These are phyloP conservation scores for Homolaphlyctis polyrhiza DNA, from an alignment of 371 early-diverging fungal genomes.

Conservation along the genomic window DNA sequence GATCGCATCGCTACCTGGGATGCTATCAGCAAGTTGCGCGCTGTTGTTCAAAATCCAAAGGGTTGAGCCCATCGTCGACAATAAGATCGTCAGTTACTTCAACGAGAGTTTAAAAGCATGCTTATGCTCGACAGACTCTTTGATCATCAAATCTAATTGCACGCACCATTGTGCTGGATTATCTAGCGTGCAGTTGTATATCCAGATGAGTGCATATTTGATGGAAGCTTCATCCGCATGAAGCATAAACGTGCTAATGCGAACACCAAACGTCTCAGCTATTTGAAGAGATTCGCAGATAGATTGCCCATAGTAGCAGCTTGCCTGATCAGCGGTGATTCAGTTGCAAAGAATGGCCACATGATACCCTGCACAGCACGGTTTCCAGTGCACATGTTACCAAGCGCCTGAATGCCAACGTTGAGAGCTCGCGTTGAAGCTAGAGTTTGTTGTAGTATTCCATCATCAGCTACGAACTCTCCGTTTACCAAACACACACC, in stretches of 20 bases:
- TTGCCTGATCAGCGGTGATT: background rate
- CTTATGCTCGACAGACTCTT: background rate
- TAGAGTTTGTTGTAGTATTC: too few species aligned
- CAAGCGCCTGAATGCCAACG: background rate
- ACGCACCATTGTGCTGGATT: background rate
- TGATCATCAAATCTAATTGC: background rate
- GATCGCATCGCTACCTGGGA: background rate
- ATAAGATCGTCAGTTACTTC: background rate
- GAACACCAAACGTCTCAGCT: background rate
- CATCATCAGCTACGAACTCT: too few species aligned
- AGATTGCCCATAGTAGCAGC: background rate
- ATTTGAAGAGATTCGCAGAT: background rate
- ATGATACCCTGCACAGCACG: background rate
- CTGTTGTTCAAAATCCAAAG: background rate
- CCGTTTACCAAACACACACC: too few species aligned
- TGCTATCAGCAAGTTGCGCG: background rate
- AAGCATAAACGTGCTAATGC: background rate
- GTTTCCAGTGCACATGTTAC: background rate
- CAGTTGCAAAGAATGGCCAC: background rate
- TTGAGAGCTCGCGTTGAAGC: background rate
- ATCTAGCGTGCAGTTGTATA: background rate
- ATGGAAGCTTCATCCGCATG: background rate
- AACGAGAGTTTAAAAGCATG: too few species aligned
- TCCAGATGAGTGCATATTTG: constrained; percentile 2
- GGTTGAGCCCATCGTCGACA: background rate